Percentiles rank a stretch among this genome's conserved stretches.
phyloP scores from a whole-genome alignment of 176 grass and related monocot species.

The Oryza brachyantha region DNA sequence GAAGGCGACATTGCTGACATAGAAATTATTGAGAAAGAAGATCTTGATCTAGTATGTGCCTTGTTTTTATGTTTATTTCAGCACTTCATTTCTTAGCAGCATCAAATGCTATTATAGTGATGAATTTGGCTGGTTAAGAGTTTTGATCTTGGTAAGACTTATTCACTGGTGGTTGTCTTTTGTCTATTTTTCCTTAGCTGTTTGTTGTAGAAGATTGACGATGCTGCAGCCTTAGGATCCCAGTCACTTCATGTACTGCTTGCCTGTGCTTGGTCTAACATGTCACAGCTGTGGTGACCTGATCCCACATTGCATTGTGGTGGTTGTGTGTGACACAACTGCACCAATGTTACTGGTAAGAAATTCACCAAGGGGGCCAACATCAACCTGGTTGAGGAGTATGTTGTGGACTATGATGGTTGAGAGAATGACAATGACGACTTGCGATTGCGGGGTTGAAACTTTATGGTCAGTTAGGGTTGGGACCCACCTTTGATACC shows the following conservation, averaged over 20 bases:
- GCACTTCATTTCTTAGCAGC: constrained; percentile 14
- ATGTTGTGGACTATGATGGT: background rate
- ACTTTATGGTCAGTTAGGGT: background rate
- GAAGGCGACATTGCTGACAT: constrained; percentile 83
- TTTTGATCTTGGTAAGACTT: constrained; percentile 14
- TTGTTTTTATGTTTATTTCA: constrained; percentile 27
- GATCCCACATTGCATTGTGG: background rate
- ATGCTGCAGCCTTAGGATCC: background rate
- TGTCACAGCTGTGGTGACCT: background rate
- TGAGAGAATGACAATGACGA: background rate
- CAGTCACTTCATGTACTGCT: background rate
- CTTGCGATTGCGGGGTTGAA: background rate
- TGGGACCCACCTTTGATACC: background rate
- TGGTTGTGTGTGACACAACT: background rate
- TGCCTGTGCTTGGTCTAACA: background rate
- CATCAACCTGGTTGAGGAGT: background rate
- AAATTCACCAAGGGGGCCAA: background rate
- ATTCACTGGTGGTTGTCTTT: background rate
- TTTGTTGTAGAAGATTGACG: background rate
- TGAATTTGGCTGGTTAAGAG: constrained; percentile 3
- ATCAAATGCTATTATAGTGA: constrained; percentile 4
- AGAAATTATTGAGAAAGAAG: constrained; percentile 85
- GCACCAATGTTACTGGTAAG: background rate
- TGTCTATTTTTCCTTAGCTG: background rate
- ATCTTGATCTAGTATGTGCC: constrained; percentile 79